Evolutionary conservation across 2,329 filamentous ascomycete genomes (phyloP).

Genomic region (Cyclaneusma minus): DNA sequence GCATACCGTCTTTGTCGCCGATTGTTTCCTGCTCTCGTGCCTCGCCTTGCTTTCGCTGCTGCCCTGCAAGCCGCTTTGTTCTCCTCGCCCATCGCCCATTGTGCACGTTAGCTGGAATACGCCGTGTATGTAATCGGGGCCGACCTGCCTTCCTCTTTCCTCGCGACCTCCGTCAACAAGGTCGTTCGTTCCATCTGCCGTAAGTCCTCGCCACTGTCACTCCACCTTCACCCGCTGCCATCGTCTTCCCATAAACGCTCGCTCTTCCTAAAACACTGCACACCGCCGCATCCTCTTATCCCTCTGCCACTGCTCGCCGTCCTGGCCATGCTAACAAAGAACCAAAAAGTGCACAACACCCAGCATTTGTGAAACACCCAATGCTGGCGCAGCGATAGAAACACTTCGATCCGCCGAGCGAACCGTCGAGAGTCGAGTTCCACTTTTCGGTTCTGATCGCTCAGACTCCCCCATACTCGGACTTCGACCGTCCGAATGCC

Average conservation of each 20-base stretch:
- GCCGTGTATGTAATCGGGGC: constrained; percentile 9
- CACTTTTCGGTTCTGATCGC: constrained; percentile 6
- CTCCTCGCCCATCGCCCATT: too few relatives aligned
- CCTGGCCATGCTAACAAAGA: constrained; percentile 13
- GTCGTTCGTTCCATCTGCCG: constrained; percentile 1
- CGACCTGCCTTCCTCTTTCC: constrained; percentile 3
- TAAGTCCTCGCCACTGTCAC: constrained; percentile 1
- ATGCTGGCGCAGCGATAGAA: constrained; percentile 12
- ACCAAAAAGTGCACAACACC: constrained; percentile 8
- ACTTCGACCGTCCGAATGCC: constrained; percentile 45
- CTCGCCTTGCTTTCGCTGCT: too few relatives aligned
- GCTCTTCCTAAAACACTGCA: constrained; percentile 3
- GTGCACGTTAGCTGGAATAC: constrained; percentile 17
- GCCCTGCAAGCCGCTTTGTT: too few relatives aligned
- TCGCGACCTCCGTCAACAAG: too few relatives aligned
- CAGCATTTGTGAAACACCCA: constrained; percentile 6
- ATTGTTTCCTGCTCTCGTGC: too few relatives aligned
- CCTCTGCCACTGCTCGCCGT: too few relatives aligned
- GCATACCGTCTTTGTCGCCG: too few relatives aligned
- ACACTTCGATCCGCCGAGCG: constrained; percentile 9
- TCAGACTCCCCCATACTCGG: constrained; percentile 2
- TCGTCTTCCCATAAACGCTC: constrained; percentile 2
- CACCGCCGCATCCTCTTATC: too few relatives aligned
- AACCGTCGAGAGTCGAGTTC: constrained; percentile 7
- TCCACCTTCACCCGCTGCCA: constrained; percentile 1